These are phyloP conservation scores for Orbilia oligospora DNA, from an alignment of 2,329 filamentous ascomycete genomes.

Conservation along the genomic window DNA sequence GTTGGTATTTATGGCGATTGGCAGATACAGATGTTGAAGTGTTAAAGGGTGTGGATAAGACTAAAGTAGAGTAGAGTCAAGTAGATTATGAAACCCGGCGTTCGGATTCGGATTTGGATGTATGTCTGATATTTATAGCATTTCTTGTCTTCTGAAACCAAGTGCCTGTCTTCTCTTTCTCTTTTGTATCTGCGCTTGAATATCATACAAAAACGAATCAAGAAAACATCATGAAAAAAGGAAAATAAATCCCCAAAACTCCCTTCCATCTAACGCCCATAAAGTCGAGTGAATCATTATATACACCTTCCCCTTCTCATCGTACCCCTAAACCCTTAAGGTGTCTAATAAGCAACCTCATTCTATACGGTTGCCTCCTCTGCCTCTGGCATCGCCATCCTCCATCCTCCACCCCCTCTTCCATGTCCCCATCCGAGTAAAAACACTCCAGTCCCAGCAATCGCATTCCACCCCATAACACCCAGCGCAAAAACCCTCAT, in stretches of 20 bases:
- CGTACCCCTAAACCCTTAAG: neutral
- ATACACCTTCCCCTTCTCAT: conserved; percentile 9
- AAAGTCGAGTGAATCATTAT: conserved; percentile 24
- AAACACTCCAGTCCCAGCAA: conserved; percentile 55
- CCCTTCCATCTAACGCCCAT: conserved; percentile 2
- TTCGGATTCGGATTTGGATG: neutral
- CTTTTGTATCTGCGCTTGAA: neutral
- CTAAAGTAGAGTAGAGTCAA: conserved; percentile 12
- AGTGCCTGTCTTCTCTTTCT: neutral
- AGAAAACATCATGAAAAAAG: neutral
- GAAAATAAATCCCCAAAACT: conserved; percentile 2
- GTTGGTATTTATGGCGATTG: conserved; percentile 84
- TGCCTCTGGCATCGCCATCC: conserved; percentile 54
- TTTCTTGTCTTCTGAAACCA: neutral
- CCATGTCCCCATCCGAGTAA: conserved; percentile 54
- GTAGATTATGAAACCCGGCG: neutral
- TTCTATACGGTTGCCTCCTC: conserved; percentile 37
- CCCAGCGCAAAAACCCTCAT: conserved; percentile 31
- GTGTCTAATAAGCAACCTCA: neutral
- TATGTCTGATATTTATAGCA: conserved; percentile 11
- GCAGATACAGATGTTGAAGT: conserved; percentile 80
- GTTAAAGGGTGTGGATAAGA: conserved; percentile 64
- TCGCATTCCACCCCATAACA: conserved; percentile 56
- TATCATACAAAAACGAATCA: conserved; percentile 27
- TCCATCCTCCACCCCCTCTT: conserved; percentile 44